phyloP scores from a whole-genome alignment of 768 basidiomycete genomes.

The Trametes sanguinea region DNA sequence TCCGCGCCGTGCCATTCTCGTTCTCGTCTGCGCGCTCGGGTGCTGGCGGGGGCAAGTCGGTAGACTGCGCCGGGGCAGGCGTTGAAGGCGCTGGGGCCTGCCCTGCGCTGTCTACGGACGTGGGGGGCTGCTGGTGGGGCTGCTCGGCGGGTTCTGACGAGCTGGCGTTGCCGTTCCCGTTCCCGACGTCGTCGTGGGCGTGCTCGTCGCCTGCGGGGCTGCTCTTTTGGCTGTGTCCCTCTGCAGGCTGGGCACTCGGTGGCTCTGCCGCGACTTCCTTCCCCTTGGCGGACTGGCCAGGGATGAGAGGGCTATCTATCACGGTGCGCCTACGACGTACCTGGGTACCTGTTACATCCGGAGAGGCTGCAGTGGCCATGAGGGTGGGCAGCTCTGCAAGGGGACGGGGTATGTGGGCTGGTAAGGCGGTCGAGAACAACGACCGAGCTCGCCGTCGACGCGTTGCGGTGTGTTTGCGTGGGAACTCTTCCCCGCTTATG shows the following conservation, averaged over 20 bases:
- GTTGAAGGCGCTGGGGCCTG: slow-evolving; percentile 27
- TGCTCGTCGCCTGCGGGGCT: slow-evolving; percentile 16
- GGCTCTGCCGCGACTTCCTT: slow-evolving; percentile 30
- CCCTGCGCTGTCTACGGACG: slow-evolving; percentile 27
- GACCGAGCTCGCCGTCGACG: slow-evolving; percentile 29
- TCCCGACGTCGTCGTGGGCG: slow-evolving; percentile 11
- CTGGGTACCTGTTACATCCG: slow-evolving; percentile 21
- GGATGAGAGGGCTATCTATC: neutral
- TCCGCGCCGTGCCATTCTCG: slow-evolving; percentile 41
- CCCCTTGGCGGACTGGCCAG: slow-evolving; percentile 25
- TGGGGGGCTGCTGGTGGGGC: slow-evolving; percentile 4
- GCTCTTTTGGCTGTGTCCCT: slow-evolving; percentile 27
- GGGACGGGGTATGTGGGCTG: slow-evolving; percentile 31
- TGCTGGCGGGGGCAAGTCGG: slow-evolving; percentile 21
- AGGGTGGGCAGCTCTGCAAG: slow-evolving; percentile 29
- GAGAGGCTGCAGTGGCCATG: slow-evolving; percentile 30
- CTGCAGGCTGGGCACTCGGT: slow-evolving; percentile 29
- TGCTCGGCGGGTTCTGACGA: slow-evolving; percentile 7
- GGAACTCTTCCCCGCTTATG: slow-evolving; percentile 17
- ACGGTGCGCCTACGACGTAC: slow-evolving; percentile 9
- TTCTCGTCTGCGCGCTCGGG: slow-evolving; percentile 41
- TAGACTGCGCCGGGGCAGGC: slow-evolving; percentile 20
- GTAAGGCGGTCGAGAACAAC: slow-evolving; percentile 30
- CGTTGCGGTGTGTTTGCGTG: slow-evolving; percentile 33
- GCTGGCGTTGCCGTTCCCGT: slow-evolving; percentile 13